Base-by-base conservation (phyloP, 2,329 filamentous ascomycete genomes). In the Dichotomopilus funicola region DNA sequence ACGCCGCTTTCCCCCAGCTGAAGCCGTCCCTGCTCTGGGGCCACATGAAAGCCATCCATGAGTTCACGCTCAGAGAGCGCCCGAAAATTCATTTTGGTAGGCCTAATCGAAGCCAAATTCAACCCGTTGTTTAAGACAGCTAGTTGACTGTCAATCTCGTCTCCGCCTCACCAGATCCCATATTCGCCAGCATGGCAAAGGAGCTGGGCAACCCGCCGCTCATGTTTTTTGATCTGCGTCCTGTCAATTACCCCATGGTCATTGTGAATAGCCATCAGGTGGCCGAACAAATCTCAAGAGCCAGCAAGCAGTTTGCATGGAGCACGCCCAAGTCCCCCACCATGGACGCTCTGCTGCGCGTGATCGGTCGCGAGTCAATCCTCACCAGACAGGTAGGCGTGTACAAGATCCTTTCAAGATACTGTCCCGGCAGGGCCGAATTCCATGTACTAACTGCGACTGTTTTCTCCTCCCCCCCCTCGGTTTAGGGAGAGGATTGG, bases 271-370 rank as follows among this genome's bases (percentile, higher is more conserved):
- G 57, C 54, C 66, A 72, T 38, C 65, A 68, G 3, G 55, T 72
- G 6, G 71, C 73, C 9, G 72, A 75, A 58, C 70, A 73, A 49
- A 55, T 73, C 13, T 64, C 71, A 0, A 65, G 61, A n/a, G 52
- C 66, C 3, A 66, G 70, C 0, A 66, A 68, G 49, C 40, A 49
- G 31, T 70, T 65, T 42, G 67, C 66, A 0, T 69, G 66, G 56
- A 70, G 68, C 48, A 55, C 61, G 0, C 65, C 67, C 3, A 73
- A 73, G 58, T 66, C 67, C 0, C 64, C 64, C 0, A 70, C 67
- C 1, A 51, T 70, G 13, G 6, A 42, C 3, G 59, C 58, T 2
- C 56, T 72, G 4, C 45, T 55, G 7, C 60, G 62, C 6, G 54
- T 73, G 3, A 60, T 62, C 2, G 67, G 66, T 1, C 41, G 44